Conservation (phyloP, 2,329 filamentous ascomycete species). For the Clarireedia paspali region DNA sequence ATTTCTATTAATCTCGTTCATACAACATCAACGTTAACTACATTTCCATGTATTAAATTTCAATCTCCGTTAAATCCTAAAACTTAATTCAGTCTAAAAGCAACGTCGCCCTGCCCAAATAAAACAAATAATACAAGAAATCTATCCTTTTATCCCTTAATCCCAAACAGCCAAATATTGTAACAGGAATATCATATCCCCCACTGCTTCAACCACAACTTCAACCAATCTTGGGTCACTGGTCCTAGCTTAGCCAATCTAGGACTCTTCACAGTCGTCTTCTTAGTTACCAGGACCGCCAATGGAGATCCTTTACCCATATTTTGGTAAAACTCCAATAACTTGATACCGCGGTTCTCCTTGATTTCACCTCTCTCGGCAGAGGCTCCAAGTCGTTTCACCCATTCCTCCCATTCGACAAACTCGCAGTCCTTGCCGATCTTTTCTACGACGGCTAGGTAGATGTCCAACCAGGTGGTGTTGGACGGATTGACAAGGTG, state of each 20-base stretch:
- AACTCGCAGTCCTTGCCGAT: constrained; percentile 13
- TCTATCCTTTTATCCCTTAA: not conserved
- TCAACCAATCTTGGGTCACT: constrained; percentile 29
- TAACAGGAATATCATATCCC: not conserved
- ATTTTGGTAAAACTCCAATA: constrained; percentile 31
- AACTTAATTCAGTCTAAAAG: not conserved
- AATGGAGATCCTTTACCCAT: constrained; percentile 13
- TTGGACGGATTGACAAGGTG: constrained; percentile 26
- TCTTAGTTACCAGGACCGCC: constrained; percentile 6
- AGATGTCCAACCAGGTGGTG: constrained; percentile 19
- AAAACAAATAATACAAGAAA: not conserved
- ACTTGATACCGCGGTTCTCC: constrained; percentile 43
- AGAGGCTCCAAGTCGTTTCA: constrained; percentile 35
- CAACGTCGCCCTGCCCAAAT: not conserved
- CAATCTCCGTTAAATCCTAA: no score
- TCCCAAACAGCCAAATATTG: not conserved
- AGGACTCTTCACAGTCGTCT: constrained; percentile 19
- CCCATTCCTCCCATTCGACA: constrained; percentile 39
- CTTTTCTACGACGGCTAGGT: constrained; percentile 18
- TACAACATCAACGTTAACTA: no score
- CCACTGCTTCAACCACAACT: constrained; percentile 32
- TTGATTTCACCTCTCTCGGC: constrained; percentile 33
- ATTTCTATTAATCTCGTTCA: no score
- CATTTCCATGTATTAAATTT: no score
- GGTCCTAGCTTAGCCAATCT: constrained; percentile 23